Percentiles rank a stretch among this genome's conserved stretches.
Evolutionary conservation across 345 rosid genomes (phyloP).

Genomic region (Triadica sebifera): DNA sequence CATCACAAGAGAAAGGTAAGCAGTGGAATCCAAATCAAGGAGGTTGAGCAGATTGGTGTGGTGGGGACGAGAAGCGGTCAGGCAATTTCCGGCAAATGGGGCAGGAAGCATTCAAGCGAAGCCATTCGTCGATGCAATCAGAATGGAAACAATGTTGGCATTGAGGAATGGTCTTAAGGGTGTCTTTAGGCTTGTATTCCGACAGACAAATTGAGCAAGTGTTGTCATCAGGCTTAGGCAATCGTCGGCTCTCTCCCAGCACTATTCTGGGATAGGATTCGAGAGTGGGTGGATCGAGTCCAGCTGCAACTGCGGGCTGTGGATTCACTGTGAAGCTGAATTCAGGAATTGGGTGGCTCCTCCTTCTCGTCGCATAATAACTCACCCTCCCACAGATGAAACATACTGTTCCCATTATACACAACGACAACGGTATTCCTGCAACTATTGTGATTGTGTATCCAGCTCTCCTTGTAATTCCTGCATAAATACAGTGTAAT

Average conservation of each 20-base stretch:
- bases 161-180: constrained; percentile 38
- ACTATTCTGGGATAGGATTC: constrained; percentile 60
- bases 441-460: constrained; percentile 50
- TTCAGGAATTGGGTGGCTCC: constrained; percentile 22
- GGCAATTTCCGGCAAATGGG: constrained; percentile 28
- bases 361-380: constrained; percentile 15
- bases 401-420: constrained; percentile 38
- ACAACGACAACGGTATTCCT: constrained; percentile 52
- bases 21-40: background rate
- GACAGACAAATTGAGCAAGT: constrained; percentile 45
- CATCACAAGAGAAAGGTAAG: background rate
- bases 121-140: constrained; percentile 28
- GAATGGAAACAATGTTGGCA: constrained; percentile 32
- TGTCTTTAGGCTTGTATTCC: constrained; percentile 40
- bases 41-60: background rate
- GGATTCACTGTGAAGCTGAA: constrained; percentile 20
- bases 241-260: constrained; percentile 40
- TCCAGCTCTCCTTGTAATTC: constrained; percentile 39
- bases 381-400: constrained; percentile 38
- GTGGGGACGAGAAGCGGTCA: background rate
- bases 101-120: constrained; percentile 22
- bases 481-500: constrained; percentile 18
- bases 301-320: constrained; percentile 17
- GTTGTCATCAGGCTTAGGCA: constrained; percentile 42
- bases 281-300: constrained; percentile 47